Percentiles rank a stretch among this genome's conserved stretches.
These are phyloP conservation scores for Phycomyces blakesleeanus DNA, from an alignment of 192 early-diverging fungal species.

Conservation along the genomic window DNA sequence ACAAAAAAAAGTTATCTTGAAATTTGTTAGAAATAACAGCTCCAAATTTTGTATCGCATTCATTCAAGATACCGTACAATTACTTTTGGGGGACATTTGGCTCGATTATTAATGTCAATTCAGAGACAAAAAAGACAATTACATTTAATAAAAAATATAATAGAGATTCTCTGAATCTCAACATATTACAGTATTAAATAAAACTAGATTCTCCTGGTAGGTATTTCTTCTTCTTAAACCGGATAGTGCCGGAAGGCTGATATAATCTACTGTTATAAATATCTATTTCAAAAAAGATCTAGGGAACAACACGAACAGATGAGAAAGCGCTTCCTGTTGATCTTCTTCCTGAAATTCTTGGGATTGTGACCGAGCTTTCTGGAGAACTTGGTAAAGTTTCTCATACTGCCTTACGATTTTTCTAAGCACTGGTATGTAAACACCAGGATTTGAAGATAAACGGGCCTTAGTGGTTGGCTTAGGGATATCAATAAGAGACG, in stretches of 20 bases:
- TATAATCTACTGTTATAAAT: neutral
- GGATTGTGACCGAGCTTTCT: too few relatives aligned
- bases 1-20: too few relatives aligned
- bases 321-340: neutral
- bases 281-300: neutral
- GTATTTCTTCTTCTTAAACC: neutral
- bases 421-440: neutral
- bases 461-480: neutral
- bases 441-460: neutral
- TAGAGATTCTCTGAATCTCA: too few relatives aligned
- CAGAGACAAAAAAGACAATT: too few relatives aligned
- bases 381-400: neutral
- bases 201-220: neutral
- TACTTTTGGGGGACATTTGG: too few relatives aligned
- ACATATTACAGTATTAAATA: conserved; percentile 1
- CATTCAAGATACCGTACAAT: too few relatives aligned
- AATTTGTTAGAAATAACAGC: too few relatives aligned
- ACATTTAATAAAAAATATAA: too few relatives aligned
- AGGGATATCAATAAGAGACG: too few relatives aligned
- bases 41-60: too few relatives aligned
- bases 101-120: too few relatives aligned
- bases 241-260: neutral
- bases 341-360: too few relatives aligned
- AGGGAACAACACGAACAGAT: neutral
- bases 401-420: neutral